phyloP scores from a whole-genome alignment of 129 eudicot genomes.

The Oenanthe sinensis region DNA sequence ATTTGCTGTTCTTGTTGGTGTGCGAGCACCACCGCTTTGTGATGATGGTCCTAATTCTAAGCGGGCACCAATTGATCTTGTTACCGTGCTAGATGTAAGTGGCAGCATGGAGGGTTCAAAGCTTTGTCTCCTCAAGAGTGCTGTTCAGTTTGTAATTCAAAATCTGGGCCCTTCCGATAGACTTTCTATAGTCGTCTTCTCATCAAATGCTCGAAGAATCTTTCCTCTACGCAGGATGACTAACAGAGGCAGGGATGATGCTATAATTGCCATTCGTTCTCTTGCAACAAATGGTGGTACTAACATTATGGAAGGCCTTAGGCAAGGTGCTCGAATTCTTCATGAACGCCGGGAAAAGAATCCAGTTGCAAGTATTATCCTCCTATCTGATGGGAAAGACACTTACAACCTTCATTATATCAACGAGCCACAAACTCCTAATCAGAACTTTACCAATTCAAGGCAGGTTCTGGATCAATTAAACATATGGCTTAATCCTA shows the following conservation, averaged over 20 bases:
- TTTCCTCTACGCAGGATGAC: conserved; percentile 24
- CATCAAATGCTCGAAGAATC: conserved; percentile 22
- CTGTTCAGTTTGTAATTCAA: conserved; percentile 26
- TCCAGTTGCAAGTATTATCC: conserved; percentile 33
- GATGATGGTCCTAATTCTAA: not conserved
- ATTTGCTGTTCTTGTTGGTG: conserved; percentile 26
- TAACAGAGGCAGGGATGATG: conserved; percentile 20
- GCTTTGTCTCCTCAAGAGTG: conserved; percentile 27
- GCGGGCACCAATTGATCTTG: conserved; percentile 41
- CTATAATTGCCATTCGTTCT: conserved; percentile 20
- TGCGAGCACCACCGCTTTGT: conserved; percentile 17
- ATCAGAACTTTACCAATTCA: not conserved
- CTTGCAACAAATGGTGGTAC: conserved; percentile 20
- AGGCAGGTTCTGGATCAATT: not conserved
- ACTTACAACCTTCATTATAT: conserved; percentile 9
- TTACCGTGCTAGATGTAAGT: conserved; percentile 35
- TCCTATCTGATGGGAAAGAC: conserved; percentile 35
- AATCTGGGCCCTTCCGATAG: conserved; percentile 32
- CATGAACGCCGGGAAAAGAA: conserved; percentile 22
- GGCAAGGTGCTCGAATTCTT: conserved; percentile 25
- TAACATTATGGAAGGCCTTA: conserved; percentile 29
- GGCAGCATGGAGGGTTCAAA: conserved; percentile 36
- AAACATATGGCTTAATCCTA: conserved; percentile 11
- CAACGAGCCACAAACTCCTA: not conserved
- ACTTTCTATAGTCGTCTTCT: conserved; percentile 24